Conservation (phyloP, 805 yeast genomes). For the Brettanomyces custersianus region DNA sequence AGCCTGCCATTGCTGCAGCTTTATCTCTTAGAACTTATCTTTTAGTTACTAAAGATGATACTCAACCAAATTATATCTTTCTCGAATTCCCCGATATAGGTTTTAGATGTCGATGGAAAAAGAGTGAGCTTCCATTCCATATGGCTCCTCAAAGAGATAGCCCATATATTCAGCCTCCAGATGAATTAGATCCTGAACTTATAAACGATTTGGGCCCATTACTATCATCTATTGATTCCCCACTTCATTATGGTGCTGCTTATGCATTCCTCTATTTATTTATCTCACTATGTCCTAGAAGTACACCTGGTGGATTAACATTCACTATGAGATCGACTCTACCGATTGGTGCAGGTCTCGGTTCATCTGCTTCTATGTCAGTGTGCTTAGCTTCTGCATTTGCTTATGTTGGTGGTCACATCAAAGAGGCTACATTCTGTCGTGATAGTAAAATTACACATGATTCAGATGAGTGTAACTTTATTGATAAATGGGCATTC, state of each 20-base stretch:
- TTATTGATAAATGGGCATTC: constrained; percentile 80
- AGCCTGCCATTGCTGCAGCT: constrained; percentile 96
- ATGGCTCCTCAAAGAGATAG: constrained; percentile 18
- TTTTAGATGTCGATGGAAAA: constrained; percentile 56
- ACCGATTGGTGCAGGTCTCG: constrained; percentile 96
- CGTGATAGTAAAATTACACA: constrained; percentile 26
- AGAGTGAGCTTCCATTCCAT: constrained; percentile 54
- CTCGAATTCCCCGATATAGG: constrained; percentile 81
- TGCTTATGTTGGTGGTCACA: constrained; percentile 48
- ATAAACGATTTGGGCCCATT: constrained; percentile 37
- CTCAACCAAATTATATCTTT: constrained; percentile 32
- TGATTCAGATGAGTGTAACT: constrained; percentile 36
- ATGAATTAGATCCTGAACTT: constrained; percentile 53
- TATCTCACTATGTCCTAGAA: constrained; percentile 42
- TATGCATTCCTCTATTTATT: constrained; percentile 77
- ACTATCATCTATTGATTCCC: constrained; percentile 37
- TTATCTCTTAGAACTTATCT: constrained; percentile 78
- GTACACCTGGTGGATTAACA: constrained; percentile 37
- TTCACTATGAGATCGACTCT: constrained; percentile 72
- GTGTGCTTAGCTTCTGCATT: constrained; percentile 79
- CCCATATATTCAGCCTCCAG: constrained; percentile 29
- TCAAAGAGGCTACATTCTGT: constrained; percentile 29
- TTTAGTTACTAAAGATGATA: constrained; percentile 41
- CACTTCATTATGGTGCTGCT: constrained; percentile 69
- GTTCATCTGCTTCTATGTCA: constrained; percentile 85